These are phyloP conservation scores for Ceratocystis eucalypticola DNA, from an alignment of 2,329 filamentous ascomycete genomes.

Conservation along the genomic window DNA sequence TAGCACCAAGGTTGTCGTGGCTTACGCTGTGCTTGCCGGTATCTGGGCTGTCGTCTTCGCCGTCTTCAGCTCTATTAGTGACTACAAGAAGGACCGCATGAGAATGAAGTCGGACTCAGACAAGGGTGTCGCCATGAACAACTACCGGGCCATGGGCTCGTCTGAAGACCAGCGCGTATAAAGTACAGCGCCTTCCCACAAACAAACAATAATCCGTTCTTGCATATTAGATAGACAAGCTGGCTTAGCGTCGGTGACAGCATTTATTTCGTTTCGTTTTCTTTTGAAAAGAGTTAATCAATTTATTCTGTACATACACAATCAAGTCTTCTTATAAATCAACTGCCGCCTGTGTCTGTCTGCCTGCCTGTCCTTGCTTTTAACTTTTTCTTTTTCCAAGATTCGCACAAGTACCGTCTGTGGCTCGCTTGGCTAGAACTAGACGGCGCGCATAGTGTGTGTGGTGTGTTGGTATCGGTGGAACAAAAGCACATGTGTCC, in stretches of 20 bases:
- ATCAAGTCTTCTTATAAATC: not conserved
- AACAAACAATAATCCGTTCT: not conserved
- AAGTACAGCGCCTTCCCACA: not conserved
- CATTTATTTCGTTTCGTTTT: not conserved
- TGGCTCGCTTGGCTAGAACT: not conserved
- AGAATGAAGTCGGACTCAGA: not conserved
- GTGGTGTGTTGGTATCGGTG: slow-evolving; percentile 10
- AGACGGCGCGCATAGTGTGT: slow-evolving; percentile 11
- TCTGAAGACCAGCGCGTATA: slow-evolving; percentile 1
- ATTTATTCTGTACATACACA: not conserved
- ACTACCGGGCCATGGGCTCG: not conserved
- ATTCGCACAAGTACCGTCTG: too few relatives aligned
- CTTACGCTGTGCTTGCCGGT: slow-evolving; percentile 43
- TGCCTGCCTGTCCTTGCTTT: too few relatives aligned
- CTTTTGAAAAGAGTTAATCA: not conserved
- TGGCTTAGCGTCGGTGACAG: not conserved
- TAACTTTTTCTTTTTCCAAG: too few relatives aligned
- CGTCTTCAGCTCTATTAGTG: slow-evolving; percentile 10
- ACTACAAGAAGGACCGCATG: slow-evolving; percentile 14
- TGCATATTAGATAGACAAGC: not conserved
- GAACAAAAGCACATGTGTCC: slow-evolving; percentile 17
- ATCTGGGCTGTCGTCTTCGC: slow-evolving; percentile 30
- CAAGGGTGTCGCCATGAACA: slow-evolving; percentile 12
- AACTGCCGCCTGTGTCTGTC: not conserved
- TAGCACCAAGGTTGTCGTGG: slow-evolving; percentile 32